Percentiles rank a stretch among this genome's conserved stretches.
Conservation (phyloP, 1,139 yeast genomes). For the Protomyces inouyei region DNA sequence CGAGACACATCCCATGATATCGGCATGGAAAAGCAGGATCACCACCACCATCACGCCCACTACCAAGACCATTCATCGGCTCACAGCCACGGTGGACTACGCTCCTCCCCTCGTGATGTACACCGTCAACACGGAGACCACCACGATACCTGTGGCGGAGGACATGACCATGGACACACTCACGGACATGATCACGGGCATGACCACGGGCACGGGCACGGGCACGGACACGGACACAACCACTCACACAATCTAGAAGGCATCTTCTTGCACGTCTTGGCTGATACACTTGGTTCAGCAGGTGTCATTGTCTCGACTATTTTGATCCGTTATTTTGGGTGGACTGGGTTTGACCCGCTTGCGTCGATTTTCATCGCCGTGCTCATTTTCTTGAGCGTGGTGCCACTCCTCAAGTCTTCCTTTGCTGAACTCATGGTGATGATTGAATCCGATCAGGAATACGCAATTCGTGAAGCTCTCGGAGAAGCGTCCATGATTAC, state of each 20-base stretch:
- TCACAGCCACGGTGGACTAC: constrained; percentile 31
- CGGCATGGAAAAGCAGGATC: neutral
- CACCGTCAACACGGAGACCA: constrained; percentile 2
- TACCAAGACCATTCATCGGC: constrained; percentile 6
- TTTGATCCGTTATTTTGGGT: constrained; percentile 45
- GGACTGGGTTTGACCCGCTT: constrained; percentile 78
- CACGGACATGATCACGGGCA: neutral
- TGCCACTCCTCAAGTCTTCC: constrained; percentile 78
- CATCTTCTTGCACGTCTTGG: constrained; percentile 82
- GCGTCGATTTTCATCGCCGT: constrained; percentile 84
- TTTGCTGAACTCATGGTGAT: constrained; percentile 67
- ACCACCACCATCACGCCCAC: constrained; percentile 9
- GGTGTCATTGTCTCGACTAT: constrained; percentile 88
- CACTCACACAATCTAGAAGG: constrained; percentile 89
- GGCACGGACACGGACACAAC: constrained; percentile 31
- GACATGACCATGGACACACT: neutral
- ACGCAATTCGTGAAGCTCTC: constrained; percentile 56
- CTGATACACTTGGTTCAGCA: constrained; percentile 93
- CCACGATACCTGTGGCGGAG: neutral
- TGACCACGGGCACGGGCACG: neutral
- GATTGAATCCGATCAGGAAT: constrained; percentile 55
- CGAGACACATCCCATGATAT: no score
- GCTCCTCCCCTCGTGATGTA: neutral
- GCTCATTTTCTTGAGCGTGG: constrained; percentile 70
- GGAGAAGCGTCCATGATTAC: constrained; percentile 63